Evolutionary conservation across 2,329 filamentous ascomycete genomes (phyloP), one percentile per base, ranked within the genome.

Genomic region (Diaporthe sp.): DNA sequence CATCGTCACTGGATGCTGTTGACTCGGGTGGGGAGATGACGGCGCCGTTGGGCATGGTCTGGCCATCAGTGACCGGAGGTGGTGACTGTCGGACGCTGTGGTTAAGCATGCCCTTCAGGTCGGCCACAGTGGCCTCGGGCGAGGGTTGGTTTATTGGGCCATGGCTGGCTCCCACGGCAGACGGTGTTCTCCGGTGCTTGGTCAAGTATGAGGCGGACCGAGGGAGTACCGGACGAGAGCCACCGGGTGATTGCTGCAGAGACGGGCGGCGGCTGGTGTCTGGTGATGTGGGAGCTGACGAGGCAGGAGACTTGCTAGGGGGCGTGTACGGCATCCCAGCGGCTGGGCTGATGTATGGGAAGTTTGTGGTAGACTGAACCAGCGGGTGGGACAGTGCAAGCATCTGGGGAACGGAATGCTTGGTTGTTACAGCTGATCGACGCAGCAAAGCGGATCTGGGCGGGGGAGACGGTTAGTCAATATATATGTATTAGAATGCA

Each of bases 11-110:
- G 77, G 93, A 94, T 51, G 90, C 89, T 9, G 90, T 89, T 44
- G 96, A 98, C 79, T 98, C 96, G 13, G 96, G 96, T 47, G 96
- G 96, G 0, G 96, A 98, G 74, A 97, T 94, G 78, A 98, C 91
- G 76, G 94, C 95, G 75, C 94, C 95, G 76, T 91, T 91, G 55
- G 95, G 95, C 83, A 98, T 97, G 77, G 90, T 86, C 75, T 91
- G 83, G 35, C 86, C 89, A 84, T 94, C 92, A 76, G 92, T 94
- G 76, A 95, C 84, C 25, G 95, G 94, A n/a, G 94, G 93, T 22
- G 95, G 94, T 63, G 95, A 97, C 82, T 96, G 94, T 79, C 94
- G 91, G 76, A 97, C 86, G 84, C 91, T 94, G 82, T 87, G 87
- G 72, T 85, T 78, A 22, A 83, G 81, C 81, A 89, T 84, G 68